These are phyloP conservation scores for Backusella circina DNA, from an alignment of 192 early-diverging fungal genomes.

Conservation along the genomic window DNA sequence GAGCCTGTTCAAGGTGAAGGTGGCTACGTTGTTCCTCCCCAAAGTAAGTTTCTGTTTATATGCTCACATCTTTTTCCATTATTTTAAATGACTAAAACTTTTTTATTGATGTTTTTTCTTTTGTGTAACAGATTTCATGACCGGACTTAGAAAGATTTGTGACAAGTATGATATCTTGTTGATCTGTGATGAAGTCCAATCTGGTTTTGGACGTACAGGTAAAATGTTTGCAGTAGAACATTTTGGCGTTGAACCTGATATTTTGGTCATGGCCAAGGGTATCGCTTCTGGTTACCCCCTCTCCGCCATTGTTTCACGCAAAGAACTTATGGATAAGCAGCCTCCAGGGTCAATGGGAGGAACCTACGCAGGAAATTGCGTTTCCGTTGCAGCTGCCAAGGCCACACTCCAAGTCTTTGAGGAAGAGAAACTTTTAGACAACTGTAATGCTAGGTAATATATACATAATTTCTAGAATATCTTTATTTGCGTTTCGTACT, in stretches of 20 bases:
- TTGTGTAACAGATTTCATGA: constrained; percentile 25
- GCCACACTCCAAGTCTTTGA: constrained; percentile 43
- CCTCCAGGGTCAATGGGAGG: constrained; percentile 44
- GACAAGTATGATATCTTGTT: constrained; percentile 38
- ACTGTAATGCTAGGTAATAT: constrained; percentile 31
- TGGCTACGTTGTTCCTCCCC: constrained; percentile 40
- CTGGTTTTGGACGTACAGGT: constrained; percentile 43
- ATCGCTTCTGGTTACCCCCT: constrained; percentile 44
- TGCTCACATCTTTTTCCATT: background rate
- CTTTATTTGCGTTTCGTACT: background rate
- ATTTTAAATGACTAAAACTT: background rate
- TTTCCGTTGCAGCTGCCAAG: constrained; percentile 40
- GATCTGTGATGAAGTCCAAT: constrained; percentile 42
- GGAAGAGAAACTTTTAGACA: constrained; percentile 38
- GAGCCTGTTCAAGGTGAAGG: constrained; percentile 44
- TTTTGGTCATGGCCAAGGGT: constrained; percentile 44
- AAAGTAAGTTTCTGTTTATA: constrained; percentile 17
- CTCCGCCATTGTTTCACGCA: constrained; percentile 35
- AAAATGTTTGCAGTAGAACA: constrained; percentile 47
- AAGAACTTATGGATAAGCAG: constrained; percentile 40
- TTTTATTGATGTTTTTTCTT: background rate
- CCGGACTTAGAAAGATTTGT: constrained; percentile 33
- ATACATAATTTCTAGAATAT: background rate
- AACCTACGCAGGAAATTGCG: constrained; percentile 38
- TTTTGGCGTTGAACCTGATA: constrained; percentile 34